Conservation (phyloP, 306 rosid species). For the Arachis stenosperma region DNA sequence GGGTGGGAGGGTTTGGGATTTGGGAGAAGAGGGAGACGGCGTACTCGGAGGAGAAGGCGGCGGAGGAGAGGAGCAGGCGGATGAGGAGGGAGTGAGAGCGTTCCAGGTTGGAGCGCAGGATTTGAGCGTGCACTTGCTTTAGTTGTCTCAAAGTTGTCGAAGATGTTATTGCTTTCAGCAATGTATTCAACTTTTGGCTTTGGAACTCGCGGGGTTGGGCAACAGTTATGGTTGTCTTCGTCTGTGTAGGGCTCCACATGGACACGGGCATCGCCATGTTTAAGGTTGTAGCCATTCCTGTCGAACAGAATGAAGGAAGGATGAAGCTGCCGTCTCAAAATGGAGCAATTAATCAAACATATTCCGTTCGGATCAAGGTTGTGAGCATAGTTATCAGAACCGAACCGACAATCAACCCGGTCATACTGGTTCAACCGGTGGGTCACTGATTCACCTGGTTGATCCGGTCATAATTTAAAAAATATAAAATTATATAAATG, state of each 20-base stretch:
- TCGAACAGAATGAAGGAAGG: background rate
- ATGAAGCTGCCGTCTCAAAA: too few relatives aligned
- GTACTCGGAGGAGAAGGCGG: constrained; percentile 59
- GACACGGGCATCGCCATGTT: background rate
- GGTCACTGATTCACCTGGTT: too few relatives aligned
- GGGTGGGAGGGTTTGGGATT: constrained; percentile 54
- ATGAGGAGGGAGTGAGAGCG: constrained; percentile 49
- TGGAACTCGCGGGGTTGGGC: constrained; percentile 18
- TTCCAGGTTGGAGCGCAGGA: constrained; percentile 54
- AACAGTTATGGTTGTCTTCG: constrained; percentile 30
- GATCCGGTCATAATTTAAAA: too few relatives aligned
- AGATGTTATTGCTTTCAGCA: constrained; percentile 52
- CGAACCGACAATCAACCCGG: too few relatives aligned
- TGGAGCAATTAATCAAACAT: too few relatives aligned
- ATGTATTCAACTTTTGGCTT: constrained; percentile 23
- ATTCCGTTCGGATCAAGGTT: too few relatives aligned
- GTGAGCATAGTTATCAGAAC: too few relatives aligned
- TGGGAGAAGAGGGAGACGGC: constrained; percentile 69
- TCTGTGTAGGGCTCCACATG: constrained; percentile 33
- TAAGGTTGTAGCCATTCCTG: background rate
- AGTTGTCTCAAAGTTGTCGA: constrained; percentile 53
- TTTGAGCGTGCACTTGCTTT: constrained; percentile 73
- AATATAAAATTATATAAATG: too few relatives aligned
- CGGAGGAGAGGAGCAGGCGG: constrained; percentile 52
- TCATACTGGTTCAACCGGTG: too few relatives aligned